These are phyloP conservation scores for Caulochytrium protostelioides DNA, from an alignment of 371 early-diverging fungal species.

Conservation along the genomic window DNA sequence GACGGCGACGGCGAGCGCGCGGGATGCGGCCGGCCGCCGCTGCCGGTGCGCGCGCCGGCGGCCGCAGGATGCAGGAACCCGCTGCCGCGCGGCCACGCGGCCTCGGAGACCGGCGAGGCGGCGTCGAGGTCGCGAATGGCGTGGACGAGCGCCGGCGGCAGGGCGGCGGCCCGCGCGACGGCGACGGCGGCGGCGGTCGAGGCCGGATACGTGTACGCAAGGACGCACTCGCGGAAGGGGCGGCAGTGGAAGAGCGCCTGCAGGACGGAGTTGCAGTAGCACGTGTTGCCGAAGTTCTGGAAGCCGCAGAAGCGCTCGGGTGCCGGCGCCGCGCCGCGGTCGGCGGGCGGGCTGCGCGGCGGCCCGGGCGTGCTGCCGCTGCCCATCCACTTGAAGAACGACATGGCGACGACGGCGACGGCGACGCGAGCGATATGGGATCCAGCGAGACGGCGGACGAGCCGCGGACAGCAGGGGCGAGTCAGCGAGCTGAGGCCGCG, in stretches of 20 bases:
- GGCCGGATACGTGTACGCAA: conserved; percentile 22
- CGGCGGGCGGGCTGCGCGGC: conserved; percentile 4
- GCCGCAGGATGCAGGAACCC: background rate
- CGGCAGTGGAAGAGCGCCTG: conserved; percentile 88
- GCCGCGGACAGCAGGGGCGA: no score
- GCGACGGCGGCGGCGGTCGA: conserved; percentile 14
- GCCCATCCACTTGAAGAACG: conserved; percentile 65
- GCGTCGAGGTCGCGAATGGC: background rate
- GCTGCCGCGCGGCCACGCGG: background rate
- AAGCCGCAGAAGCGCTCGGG: conserved; percentile 59
- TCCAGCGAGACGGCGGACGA: conserved; percentile 17
- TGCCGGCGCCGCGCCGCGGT: conserved; percentile 6
- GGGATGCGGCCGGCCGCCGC: no score
- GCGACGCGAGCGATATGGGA: conserved; percentile 13
- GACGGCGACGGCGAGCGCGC: no score
- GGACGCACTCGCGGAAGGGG: conserved; percentile 80
- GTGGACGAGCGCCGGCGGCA: background rate
- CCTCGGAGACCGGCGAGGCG: background rate
- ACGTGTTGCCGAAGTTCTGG: conserved; percentile 83
- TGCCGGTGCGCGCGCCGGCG: background rate
- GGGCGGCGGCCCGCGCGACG: conserved; percentile 2
- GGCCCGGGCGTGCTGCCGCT: conserved; percentile 8
- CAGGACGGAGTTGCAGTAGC: conserved; percentile 86
- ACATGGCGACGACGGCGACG: conserved; percentile 23
- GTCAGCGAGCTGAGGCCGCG: no score